A percentile compares a stretch with the other conserved stretches of the same genome.
Evolutionary conservation across 2,329 filamentous ascomycete genomes (phyloP).

Genomic region (Exophiala mesophila): DNA sequence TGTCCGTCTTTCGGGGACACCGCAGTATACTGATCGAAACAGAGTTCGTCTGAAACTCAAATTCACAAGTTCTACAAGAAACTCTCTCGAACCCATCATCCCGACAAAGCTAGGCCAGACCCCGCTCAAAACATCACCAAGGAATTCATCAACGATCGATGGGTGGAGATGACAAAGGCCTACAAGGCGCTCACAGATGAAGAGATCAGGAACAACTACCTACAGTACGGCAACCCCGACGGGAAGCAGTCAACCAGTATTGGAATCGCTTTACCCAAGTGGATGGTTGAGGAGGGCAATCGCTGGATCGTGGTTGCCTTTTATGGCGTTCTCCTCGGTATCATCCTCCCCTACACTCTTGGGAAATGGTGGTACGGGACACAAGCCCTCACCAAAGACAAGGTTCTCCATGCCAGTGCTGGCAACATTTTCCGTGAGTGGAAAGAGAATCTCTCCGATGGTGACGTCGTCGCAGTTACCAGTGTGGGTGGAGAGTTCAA

Average conservation of each 20-base stretch:
- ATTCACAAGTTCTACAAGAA: conserved; percentile 90
- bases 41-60: conserved; percentile 79
- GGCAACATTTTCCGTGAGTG: conserved; percentile 94
- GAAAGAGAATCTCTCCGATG: conserved; percentile 74
- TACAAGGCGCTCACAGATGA: conserved; percentile 98
- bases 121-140: conserved; percentile 80
- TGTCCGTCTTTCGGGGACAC: conserved; percentile 3
- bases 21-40: conserved; percentile 4
- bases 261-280: conserved; percentile 88
- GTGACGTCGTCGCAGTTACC: conserved; percentile 72
- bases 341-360: conserved; percentile 85
- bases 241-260: conserved; percentile 98
- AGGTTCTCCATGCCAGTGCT: conserved; percentile 85
- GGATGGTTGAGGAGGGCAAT: conserved; percentile 87
- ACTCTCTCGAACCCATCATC: conserved; percentile 80
- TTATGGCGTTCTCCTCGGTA: conserved; percentile 82
- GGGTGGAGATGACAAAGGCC: conserved; percentile 93
- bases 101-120: conserved; percentile 86
- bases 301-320: conserved; percentile 91
- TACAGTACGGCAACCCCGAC: conserved; percentile 92
- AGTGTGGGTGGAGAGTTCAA: conserved; percentile 85
- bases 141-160: conserved; percentile 78
- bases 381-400: conserved; percentile 87
- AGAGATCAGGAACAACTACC: conserved; percentile 93
- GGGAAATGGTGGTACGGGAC: conserved; percentile 99